Base-by-base conservation (phyloP, 805 yeast genomes). In the Nakazawaea siamensis region DNA sequence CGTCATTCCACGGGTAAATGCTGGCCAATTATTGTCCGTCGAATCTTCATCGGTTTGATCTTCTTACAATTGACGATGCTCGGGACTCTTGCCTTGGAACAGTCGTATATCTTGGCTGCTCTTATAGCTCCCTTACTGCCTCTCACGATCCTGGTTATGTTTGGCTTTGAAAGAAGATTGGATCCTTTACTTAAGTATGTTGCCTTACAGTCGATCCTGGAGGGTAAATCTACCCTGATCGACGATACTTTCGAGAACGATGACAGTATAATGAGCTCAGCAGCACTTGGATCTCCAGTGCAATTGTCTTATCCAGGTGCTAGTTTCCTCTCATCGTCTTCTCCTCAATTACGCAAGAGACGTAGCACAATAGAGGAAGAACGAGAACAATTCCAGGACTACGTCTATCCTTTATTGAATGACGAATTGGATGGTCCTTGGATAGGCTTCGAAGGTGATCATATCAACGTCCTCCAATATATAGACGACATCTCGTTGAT, bases 1-100 rank as follows among this genome's bases (percentile, higher is more conserved):
- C 96, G 94, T 25, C 97, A 92, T 58, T 87, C 96, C 0, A 92
- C 96, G 0, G 98, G 97, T 1, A 83, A 82, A 51, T 94, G 90
- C 1, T 90, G 82, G 82, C 79, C 79, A 3, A 68, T 74, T 55
- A 71, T 75, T 5, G 73, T 73, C 43, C 57, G 76, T 37, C 52
- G 82, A 33, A 59, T 73, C 20, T 65, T 74, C 37, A 48, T 75
- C 20, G 82, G 81, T 1, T 52, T 73, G 29, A 52, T 74, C 9
- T 59, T 75, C 24, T 68, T 75, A 44, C 80, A 75, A 41, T 48
- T 75, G n/a, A 73, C 74, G 42, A 74, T 74, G 78, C 64, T 73
- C 50, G 81, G 82, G 10, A 70, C 80, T 0, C 52, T 75, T 29
- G 80, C 80, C 2, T 59, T 75, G 36, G 79, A 74, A 43, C 73